Evolutionary conservation across 1,284 basidiomycete genomes (phyloP).

Genomic region (Cryptococcus deneoformans): DNA sequence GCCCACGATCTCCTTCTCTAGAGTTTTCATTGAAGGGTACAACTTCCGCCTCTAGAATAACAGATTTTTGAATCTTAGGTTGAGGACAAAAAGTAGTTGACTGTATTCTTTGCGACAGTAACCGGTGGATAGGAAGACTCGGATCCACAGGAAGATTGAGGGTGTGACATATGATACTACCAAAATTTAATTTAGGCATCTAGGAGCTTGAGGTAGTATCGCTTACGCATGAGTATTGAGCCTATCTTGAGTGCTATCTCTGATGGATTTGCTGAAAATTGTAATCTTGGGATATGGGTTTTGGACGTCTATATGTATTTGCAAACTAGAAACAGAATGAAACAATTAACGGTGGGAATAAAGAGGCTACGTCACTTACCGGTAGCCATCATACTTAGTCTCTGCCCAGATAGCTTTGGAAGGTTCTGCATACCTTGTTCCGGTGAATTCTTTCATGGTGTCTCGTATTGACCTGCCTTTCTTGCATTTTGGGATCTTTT

Average conservation of each 20-base stretch:
- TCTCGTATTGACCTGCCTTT: constrained; percentile 64
- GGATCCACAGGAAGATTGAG: constrained; percentile 54
- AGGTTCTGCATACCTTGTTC: constrained; percentile 6
- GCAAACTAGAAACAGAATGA: constrained; percentile 49
- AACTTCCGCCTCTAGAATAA: constrained; percentile 85
- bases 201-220: no score
- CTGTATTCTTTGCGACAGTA: neutral
- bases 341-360: neutral
- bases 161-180: constrained; percentile 62
- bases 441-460: constrained; percentile 56
- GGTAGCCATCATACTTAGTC: constrained; percentile 87
- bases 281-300: constrained; percentile 56
- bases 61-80: constrained; percentile 39
- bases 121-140: constrained; percentile 19
- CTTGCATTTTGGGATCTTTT: constrained; percentile 72
- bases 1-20: constrained; percentile 34
- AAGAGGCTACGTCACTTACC: constrained; percentile 48
- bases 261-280: constrained; percentile 79
- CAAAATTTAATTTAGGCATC: no score
- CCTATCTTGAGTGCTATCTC: constrained; percentile 74
- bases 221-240: constrained; percentile 57
- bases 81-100: neutral
- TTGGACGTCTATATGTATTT: constrained; percentile 69
- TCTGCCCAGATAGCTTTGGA: constrained; percentile 68
- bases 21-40: constrained; percentile 65